Base-by-base conservation (phyloP, 768 basidiomycete genomes). In the Pholiota conissans region DNA sequence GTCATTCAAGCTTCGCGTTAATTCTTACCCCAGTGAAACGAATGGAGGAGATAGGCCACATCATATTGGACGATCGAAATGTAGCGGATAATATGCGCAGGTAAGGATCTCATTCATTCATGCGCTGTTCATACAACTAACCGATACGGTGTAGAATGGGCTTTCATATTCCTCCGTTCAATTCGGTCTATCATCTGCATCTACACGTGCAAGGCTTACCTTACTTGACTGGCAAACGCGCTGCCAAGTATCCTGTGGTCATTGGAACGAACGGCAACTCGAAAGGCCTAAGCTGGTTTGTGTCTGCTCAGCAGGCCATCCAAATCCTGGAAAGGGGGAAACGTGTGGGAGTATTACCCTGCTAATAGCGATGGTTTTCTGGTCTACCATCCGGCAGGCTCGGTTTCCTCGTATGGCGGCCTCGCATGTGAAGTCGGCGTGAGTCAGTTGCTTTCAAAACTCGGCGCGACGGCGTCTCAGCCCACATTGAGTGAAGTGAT, bases 111-210 rank as follows among this genome's bases (percentile, higher is more conserved):
- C 55, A 29, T 57, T 20, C 3, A 9, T 27, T 13, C 27, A 24
- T 24, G 24, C 10, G 27, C 28, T 52, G 26, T 35, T 45, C 50
- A 49, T 55, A 32, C 64, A 39, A 22, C 51, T 64, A 66, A 45
- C 42, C 30, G 29, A 55, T n/a, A 51, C 22, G 13, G 48, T 53
- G 32, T 55, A 91, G 91, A 60, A 76, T 91, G 74, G 90, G 91
- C 0, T 93, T 91, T 65, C 90, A 93, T 66, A 89, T 91, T 52
- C 87, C 90, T 0, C 91, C 91, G 0, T 90, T 88, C 70, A 86
- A 82, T 56, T 86, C 84, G 30, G 78, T 92, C 5, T 66, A 83
- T 32, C 90, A 93, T 66, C 75, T 93, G 14, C 91, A 92, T 67
- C 71, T 93, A 35, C 91, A 92, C 65, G 82, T 87, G 22, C 86